phyloP scores from a whole-genome alignment of 192 early-diverging fungal species.

The Rhizoclosmatium globosum region DNA sequence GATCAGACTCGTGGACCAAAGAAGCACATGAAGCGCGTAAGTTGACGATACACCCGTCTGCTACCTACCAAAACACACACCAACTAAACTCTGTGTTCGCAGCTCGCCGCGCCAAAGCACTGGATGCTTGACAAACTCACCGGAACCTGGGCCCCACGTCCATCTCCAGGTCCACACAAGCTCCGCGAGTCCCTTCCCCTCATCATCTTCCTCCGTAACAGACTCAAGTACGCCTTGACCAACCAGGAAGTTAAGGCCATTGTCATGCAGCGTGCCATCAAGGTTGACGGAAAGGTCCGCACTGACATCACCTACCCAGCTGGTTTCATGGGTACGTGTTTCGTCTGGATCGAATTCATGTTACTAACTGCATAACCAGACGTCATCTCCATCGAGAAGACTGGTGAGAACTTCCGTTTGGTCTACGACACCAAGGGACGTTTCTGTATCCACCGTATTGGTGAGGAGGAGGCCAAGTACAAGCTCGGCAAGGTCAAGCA shows the following conservation, averaged over 20 bases:
- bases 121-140: constrained; percentile 99
- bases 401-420: constrained; percentile 99
- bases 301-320: constrained; percentile 97
- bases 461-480: constrained; percentile 98
- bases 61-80: not conserved
- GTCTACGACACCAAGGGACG: constrained; percentile 99
- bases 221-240: constrained; percentile 99
- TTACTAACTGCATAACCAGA: constrained; percentile 56
- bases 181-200: constrained; percentile 98
- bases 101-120: constrained; percentile 96
- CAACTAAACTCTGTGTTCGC: constrained; percentile 3
- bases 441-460: constrained; percentile 99
- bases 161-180: constrained; percentile 99
- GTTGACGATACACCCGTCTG: not conserved
- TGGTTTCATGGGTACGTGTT: constrained; percentile 91
- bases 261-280: constrained; percentile 98
- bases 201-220: constrained; percentile 98
- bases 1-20: constrained; percentile 91
- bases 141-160: constrained; percentile 97
- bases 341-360: constrained; percentile 30
- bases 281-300: constrained; percentile 99
- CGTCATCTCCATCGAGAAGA: constrained; percentile 92
- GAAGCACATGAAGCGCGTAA: constrained; percentile 99
- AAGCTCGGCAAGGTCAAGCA: constrained; percentile 99
- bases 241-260: constrained; percentile 95